phyloP scores from a whole-genome alignment of 768 basidiomycete species.

The Mycena rebaudengoi region DNA sequence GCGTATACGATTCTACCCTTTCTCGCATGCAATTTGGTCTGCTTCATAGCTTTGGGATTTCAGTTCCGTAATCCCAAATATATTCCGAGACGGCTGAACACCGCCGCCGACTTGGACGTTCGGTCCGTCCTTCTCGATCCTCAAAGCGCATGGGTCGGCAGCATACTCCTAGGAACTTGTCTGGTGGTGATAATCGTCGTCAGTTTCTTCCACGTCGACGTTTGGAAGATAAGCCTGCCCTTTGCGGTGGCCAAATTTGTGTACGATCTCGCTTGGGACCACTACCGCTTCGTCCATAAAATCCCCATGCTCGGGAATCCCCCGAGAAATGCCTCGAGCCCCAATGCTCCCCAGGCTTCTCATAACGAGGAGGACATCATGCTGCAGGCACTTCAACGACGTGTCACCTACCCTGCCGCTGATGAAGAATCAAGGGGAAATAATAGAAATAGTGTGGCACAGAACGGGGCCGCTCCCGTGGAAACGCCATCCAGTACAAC shows the following conservation, averaged over 20 bases:
- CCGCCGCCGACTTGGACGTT: conserved; percentile 51
- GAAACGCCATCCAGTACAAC: not conserved
- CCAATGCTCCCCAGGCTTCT: conserved; percentile 16
- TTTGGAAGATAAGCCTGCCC: conserved; percentile 87
- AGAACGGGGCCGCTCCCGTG: not conserved
- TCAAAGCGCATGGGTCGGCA: conserved; percentile 77
- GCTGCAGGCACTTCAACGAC: conserved; percentile 20
- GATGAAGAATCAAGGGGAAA: not conserved
- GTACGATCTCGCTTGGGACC: conserved; percentile 71
- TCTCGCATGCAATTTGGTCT: conserved; percentile 69
- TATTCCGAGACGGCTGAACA: conserved; percentile 56
- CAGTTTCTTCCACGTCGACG: conserved; percentile 79
- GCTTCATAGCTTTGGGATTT: conserved; percentile 62
- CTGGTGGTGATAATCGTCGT: conserved; percentile 80
- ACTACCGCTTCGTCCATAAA: conserved; percentile 50
- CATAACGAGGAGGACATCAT: conserved; percentile 19
- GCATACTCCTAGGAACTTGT: conserved; percentile 68
- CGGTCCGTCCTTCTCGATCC: conserved; percentile 77
- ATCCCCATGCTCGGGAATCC: conserved; percentile 32
- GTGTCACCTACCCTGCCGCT: not conserved
- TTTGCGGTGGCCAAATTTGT: conserved; percentile 78
- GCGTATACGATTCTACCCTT: conserved; percentile 88
- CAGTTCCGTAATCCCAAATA: conserved; percentile 67
- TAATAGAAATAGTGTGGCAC: not conserved
- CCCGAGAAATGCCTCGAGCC: conserved; percentile 26